Percentiles rank a stretch among this genome's conserved stretches.
These are phyloP conservation scores for Lomentospora prolificans DNA, from an alignment of 2,329 filamentous ascomycete genomes.

Conservation along the genomic window DNA sequence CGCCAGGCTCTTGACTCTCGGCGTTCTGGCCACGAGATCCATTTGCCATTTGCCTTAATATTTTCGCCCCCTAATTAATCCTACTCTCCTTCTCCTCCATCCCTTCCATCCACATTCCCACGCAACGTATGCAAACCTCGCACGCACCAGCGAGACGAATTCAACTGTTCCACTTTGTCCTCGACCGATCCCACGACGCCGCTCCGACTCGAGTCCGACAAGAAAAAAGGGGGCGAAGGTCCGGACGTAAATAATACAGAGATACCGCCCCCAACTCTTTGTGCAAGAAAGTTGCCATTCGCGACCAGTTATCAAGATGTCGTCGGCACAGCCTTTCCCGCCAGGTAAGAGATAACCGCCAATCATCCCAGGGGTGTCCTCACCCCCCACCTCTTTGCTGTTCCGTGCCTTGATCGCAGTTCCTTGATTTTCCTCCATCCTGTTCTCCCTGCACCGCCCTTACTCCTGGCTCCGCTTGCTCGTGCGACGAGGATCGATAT, in stretches of 20 bases:
- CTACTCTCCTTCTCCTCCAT: neutral
- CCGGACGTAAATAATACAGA: neutral
- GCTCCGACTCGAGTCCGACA: neutral
- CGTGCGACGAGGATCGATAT: neutral
- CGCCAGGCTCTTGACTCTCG: neutral
- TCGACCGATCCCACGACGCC: neutral
- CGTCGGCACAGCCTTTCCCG: constrained; percentile 14
- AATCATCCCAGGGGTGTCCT: constrained; percentile 1
- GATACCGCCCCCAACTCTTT: neutral
- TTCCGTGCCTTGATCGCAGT: constrained; percentile 11
- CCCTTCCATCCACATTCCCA: neutral
- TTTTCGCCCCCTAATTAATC: neutral
- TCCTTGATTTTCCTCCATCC: constrained; percentile 12
- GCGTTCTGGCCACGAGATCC: neutral
- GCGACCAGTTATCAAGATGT: constrained; percentile 11
- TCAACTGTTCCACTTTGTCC: neutral
- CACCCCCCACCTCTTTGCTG: neutral
- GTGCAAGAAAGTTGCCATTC: neutral
- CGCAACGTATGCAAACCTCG: neutral
- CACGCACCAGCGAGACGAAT: neutral
- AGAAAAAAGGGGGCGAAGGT: neutral
- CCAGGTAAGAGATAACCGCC: constrained; percentile 14
- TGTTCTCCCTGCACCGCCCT: constrained; percentile 22
- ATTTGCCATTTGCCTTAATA: neutral
- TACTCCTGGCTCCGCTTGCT: neutral